Evolutionary conservation across 441 rosid genomes (phyloP), one percentile per base, ranked within the genome.

Genomic region (Iberis amara): DNA sequence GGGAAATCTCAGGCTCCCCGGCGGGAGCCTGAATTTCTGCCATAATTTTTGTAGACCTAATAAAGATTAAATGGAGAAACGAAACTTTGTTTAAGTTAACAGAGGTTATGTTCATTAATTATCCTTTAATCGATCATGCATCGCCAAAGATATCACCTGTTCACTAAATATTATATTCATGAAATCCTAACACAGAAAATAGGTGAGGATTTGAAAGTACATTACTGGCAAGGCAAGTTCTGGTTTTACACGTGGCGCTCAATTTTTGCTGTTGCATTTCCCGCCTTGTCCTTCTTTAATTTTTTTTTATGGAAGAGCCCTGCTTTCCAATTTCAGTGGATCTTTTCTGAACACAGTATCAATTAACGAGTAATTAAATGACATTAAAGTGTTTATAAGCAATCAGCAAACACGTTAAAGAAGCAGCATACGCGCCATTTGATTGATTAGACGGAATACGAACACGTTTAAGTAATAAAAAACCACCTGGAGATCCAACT

Each of bases 191-290:
- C 73, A 68, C 57, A 71, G 30, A 52, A 31, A 47, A 23, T 8
- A 47, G 39, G 54, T 35, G 48, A 55, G 54, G 57, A 51, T 68
- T 68, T 52, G 64, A 70, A 66, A 30, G 33, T 94, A 89, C 96
- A 81, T 83, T 73, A 80, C 71, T 46, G 99, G 96, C 76, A 86
- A 73, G 74, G 94, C 64, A 70, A 94, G 99, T 80, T 86, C 97
- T 6, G 96, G 61, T 74, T 94, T 94, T 59, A 86, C 96, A 61
- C 87, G 78, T 18, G 94, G 94, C 2, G 86, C 91, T 0, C 66
- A 53, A 66, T 70, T 77, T 89, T 94, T 31, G 90, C 79, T 35
- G 84, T 76, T 71, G 90, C 76, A 59, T 70, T 71, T 47, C 73
- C 68, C 57, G 87, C 75, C 80, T 86, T 87, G 66, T 89, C 99